Percentiles rank a stretch among this genome's conserved stretches.
These are phyloP conservation scores for Geotrichum reessii DNA, from an alignment of 1,139 yeast species.

Conservation along the genomic window DNA sequence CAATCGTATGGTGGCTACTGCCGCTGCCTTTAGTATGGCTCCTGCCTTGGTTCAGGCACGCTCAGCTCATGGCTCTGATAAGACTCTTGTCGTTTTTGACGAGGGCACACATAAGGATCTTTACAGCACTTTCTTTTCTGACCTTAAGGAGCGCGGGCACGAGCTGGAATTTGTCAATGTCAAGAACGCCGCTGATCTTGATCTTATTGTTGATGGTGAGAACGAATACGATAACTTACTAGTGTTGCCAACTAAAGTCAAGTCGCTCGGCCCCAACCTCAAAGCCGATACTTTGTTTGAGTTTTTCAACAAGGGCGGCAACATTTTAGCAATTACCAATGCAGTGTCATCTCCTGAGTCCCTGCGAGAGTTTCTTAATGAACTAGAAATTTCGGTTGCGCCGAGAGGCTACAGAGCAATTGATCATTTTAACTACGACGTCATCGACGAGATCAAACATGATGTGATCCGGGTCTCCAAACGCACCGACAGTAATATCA, in stretches of 20 bases:
- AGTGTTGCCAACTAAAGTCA: conserved; percentile 45
- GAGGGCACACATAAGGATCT: conserved; percentile 24
- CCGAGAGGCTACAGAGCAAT: conserved; percentile 63
- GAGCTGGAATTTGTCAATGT: conserved; percentile 30
- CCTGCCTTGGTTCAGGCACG: conserved; percentile 20
- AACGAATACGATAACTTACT: conserved; percentile 50
- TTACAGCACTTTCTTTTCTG: conserved; percentile 34
- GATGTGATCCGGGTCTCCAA: conserved; percentile 19
- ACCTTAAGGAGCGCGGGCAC: conserved; percentile 32
- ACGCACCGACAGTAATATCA: conserved; percentile 1
- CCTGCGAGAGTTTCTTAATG: conserved; percentile 61
- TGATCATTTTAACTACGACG: conserved; percentile 55
- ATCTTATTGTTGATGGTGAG: conserved; percentile 41
- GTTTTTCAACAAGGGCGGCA: conserved; percentile 66
- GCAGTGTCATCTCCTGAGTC: conserved; percentile 63
- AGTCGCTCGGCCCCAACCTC: conserved; percentile 42
- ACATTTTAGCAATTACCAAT: conserved; percentile 57
- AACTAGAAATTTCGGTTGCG: conserved; percentile 78
- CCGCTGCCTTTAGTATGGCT: conserved; percentile 8
- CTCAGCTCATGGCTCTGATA: conserved; percentile 24
- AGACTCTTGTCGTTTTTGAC: conserved; percentile 28
- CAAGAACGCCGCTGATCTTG: conserved; percentile 31
- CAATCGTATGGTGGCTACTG: conserved; percentile 5
- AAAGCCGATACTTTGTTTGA: conserved; percentile 43
- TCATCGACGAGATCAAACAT: conserved; percentile 17